Evolutionary conservation across 192 early-diverging fungal species (phyloP), one percentile per base, ranked within the genome.

Genomic region (Anaeromyces robustus): DNA sequence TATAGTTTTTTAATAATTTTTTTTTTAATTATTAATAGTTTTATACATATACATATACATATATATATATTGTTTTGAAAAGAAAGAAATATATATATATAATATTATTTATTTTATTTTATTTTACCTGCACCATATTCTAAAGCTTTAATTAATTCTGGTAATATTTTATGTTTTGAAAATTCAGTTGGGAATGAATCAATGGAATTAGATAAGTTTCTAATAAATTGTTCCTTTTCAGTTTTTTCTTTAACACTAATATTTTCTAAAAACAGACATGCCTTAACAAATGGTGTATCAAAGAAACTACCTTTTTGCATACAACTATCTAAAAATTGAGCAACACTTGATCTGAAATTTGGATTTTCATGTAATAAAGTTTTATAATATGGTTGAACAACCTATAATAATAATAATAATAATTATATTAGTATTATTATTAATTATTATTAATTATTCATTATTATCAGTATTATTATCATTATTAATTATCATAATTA

Each of bases 141-240:
- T 80, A 95, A 88, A 12, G 92, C 86, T 30, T 96, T 92, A 29
- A 96, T 87, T 29, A 99, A 88, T 83, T 96, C 96, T 0, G 96
- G 96, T 84, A 97, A 86, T 39, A 98, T 92, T 86, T 98, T 98
- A 88, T 95, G 92, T 80, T 92, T 95, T 82, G 90, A 92, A 85
- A 96, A 97, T 19, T 92, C 89, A 28, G 83, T 81, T 31, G 96
- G 96, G 79, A 96, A 95, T n/a, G 87, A 84, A 26, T 92, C 93
- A 22, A 97, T 87, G 2, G 88, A 84, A 29, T 84, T 79, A 81
- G 93, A 92, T 78, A 98, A 86, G 59, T 94, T 92, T 30, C 94
- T 90, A 78, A 94, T 88, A 83, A 97, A 97, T n/a, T 87, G 86
- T 17, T 93, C 91, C 79, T 96, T 94, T 83, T 98, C 95, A 77